Evolutionary conservation across 306 rosid species (phyloP), one percentile per base, ranked within the genome.

Genomic region (Rosa lucieae): DNA sequence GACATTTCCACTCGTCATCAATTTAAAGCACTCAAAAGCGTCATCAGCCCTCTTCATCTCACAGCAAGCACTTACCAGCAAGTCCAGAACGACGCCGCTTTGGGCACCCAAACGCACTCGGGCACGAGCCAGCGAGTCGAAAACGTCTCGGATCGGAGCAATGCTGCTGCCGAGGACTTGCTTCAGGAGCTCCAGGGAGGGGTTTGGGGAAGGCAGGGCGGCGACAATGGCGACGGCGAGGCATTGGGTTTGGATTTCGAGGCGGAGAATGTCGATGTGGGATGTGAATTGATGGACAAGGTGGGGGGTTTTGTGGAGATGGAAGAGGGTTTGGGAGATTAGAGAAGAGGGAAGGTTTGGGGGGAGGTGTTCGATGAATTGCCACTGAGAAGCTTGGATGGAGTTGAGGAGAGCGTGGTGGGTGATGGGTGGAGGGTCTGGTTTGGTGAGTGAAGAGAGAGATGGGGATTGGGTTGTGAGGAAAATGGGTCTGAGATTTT

Each of bases 301-400:
- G 1, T 81, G 70, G 0, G 98, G 98, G 65, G 9, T 79, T 72
- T 80, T 73, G 55, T 71, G 89, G 81, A 94, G 94, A 29, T 71
- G 43, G 67, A 65, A 51, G 15, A 92, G 83, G 74, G 91, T 61
- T 18, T 89, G 78, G 7, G 94, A 85, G 74, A 88, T 70, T 21
- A 87, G 78, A 44, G 92, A 81, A 17, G 97, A 78, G 10, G 90
- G 73, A 21, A 90, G 76, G 40, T 83, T 73, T 18, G 87, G 85
- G 0, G 85, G 84, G 44, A 86, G 63, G 10, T 87, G 96, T 87
- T 94, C 49, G 97, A 92, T 84, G 52, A 87, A 90, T 89, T 92
- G 90, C 97, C 98, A 94, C 83, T 89, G 91, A 84, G 94, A 94
- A 70, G 97, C 81, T 12, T 85, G 77, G 61, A 89, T 86, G 1